phyloP scores from a whole-genome alignment of 2,329 filamentous ascomycete species.

The Hirsutella minnesotensis region DNA sequence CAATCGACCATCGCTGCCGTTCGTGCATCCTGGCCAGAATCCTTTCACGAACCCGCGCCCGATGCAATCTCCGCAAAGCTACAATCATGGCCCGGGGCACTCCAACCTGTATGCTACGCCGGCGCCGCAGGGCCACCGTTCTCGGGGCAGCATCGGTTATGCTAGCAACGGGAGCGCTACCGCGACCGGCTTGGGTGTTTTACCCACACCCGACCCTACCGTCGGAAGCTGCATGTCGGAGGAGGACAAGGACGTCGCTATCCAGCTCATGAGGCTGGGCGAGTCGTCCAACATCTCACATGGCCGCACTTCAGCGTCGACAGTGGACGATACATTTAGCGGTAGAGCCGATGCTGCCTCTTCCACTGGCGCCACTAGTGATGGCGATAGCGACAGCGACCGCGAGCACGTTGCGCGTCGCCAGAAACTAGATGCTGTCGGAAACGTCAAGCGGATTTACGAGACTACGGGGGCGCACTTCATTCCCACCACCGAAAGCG shows the following conservation, averaged over 20 bases:
- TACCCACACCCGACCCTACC: conserved; percentile 94
- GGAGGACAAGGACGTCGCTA: conserved; percentile 83
- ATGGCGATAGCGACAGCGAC: conserved; percentile 58
- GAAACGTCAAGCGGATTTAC: conserved; percentile 33
- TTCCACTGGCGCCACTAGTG: conserved; percentile 74
- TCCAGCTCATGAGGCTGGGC: conserved; percentile 91
- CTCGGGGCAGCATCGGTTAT: conserved; percentile 51
- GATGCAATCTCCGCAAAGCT: conserved; percentile 75
- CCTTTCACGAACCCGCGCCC: conserved; percentile 68
- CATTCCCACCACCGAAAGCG: conserved; percentile 37
- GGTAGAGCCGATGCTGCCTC: conserved; percentile 77
- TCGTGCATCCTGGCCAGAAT: conserved; percentile 63
- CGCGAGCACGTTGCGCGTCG: conserved; percentile 48
- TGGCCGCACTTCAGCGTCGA: conserved; percentile 85
- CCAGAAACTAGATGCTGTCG: conserved; percentile 39
- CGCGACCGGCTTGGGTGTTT: conserved; percentile 36
- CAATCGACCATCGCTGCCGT: conserved; percentile 62
- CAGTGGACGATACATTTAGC: conserved; percentile 85
- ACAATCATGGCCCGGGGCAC: conserved; percentile 36
- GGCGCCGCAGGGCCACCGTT: conserved; percentile 47
- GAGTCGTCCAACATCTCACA: conserved; percentile 91
- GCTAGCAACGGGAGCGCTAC: conserved; percentile 29
- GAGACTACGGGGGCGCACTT: conserved; percentile 42
- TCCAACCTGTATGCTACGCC: conserved; percentile 52
- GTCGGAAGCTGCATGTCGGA: conserved; percentile 95